These are phyloP conservation scores for Solanum chmielewskii DNA, from an alignment of 257 asterid genomes.

Conservation along the genomic window DNA sequence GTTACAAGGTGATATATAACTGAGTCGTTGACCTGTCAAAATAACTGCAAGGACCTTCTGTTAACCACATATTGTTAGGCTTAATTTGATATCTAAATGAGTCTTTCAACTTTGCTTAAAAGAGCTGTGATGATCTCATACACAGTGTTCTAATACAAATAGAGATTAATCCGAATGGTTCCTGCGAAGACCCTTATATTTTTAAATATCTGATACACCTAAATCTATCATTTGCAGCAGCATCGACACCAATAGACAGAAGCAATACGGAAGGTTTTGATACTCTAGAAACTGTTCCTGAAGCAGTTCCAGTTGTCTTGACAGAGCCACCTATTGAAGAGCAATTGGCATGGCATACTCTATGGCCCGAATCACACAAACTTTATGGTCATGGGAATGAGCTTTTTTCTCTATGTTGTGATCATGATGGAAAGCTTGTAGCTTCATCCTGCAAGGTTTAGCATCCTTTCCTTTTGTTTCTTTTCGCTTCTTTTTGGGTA, in stretches of 20 bases:
- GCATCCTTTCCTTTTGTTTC: background rate
- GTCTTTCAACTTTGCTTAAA: background rate
- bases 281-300: constrained; percentile 80
- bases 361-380: constrained; percentile 97
- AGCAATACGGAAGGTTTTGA: constrained; percentile 53
- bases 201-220: background rate
- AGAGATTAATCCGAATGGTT: background rate
- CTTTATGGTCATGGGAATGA: constrained; percentile 97
- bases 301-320: constrained; percentile 83
- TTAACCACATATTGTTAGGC: background rate
- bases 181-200: background rate
- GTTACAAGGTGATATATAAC: background rate
- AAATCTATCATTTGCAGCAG: constrained; percentile 25
- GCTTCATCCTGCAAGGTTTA: constrained; percentile 96
- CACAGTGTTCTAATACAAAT: background rate
- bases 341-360: constrained; percentile 80
- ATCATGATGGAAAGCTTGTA: constrained; percentile 70
- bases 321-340: constrained; percentile 97
- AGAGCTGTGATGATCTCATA: background rate
- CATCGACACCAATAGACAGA: constrained; percentile 34
- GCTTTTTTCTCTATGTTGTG: constrained; percentile 69
- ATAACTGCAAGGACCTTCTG: background rate
- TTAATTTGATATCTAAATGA: background rate
- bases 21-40: background rate
- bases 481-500: background rate